phyloP scores from a whole-genome alignment of 2,329 filamentous ascomycete genomes.

The Aspergillus sclerotialis region DNA sequence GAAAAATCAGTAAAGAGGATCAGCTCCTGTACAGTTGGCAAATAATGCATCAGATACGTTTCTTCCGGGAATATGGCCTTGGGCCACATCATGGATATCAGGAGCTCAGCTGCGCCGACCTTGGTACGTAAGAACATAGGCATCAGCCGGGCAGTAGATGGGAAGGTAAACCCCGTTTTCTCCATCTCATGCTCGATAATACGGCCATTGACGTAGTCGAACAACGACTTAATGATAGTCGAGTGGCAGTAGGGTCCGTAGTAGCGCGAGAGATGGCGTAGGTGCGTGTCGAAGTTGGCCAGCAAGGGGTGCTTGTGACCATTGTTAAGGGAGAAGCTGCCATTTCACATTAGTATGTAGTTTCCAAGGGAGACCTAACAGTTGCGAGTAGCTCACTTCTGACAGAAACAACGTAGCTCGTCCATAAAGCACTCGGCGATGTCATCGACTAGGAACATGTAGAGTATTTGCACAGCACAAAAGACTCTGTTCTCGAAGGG shows the following conservation, averaged over 20 bases:
- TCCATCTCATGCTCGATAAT: conserved; percentile 6
- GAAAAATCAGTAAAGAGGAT: conserved; percentile 8
- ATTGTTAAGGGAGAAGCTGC: conserved; percentile 3
- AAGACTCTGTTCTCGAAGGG: conserved; percentile 7
- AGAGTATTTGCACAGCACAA: conserved; percentile 5
- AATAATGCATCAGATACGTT: conserved; percentile 6
- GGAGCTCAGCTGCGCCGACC: conserved; percentile 7
- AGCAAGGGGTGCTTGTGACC: conserved; percentile 4
- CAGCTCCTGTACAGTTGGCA: conserved; percentile 7
- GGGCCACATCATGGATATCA: conserved; percentile 6
- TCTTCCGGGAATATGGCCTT: conserved; percentile 6
- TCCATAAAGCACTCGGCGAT: conserved; percentile 6
- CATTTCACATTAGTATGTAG: not conserved
- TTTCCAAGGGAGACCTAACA: not conserved
- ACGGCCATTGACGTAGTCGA: conserved; percentile 8
- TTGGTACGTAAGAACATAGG: conserved; percentile 9
- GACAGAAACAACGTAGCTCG: conserved; percentile 6
- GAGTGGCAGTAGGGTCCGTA: conserved; percentile 10
- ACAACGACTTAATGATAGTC: conserved; percentile 6
- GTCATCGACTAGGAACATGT: conserved; percentile 11
- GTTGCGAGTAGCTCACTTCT: conserved; percentile 5
- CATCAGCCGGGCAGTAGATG: conserved; percentile 4
- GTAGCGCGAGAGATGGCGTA: conserved; percentile 4
- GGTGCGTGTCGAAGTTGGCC: conserved; percentile 3
- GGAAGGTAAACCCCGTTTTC: conserved; percentile 2